Evolutionary conservation across 1,284 basidiomycete genomes (phyloP), one percentile per base, ranked within the genome.

Genomic region (Coniferiporia weirii): DNA sequence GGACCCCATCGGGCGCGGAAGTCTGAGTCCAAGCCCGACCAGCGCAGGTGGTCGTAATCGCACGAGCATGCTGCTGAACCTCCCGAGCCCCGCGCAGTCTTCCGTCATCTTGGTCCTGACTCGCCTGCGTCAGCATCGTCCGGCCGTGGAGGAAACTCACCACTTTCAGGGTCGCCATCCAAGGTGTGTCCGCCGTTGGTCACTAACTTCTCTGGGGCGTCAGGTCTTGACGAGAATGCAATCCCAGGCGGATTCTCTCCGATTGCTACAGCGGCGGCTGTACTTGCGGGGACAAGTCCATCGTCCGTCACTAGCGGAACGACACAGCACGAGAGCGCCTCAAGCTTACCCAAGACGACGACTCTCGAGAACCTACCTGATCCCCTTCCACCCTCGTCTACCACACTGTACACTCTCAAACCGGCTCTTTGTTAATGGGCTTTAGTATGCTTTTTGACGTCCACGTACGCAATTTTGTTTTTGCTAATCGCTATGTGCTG

Each of bases 11-110:
- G 60, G 60, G 4, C 45, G 46, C 17, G 61, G 61, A 22, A 62
- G 86, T 64, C 82, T 85, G 4, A 82, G 80, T 61, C 80, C 82
- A 8, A 80, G 78, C 54, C 76, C 78, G 10, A 72, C 70, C 19
- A 66, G 65, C 32, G 64, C 73, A 1, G 74, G 75, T 12, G 69
- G 70, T 54, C 61, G 66, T 38, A 66, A 69, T 63, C 70, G 73
- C 34, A 69, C 69, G 4, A 78, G 77, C 59, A 66, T 81, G 19
- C 63, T 82, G 4, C 66, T 83, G 50, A 78, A 71, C 61, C 75
- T 80, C 6, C 78, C 80, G 1, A 65, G 51, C 66, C 52, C 46
- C 52, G 27, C 52, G 51, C 59, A 57, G 17, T 52, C 50, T 62
- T 64, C 13, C 9, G 52, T 62, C 43, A 27, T 56, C 5, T 53